Evolutionary conservation across 257 asterid species (phyloP).

Genomic region (Solanum piurae): DNA sequence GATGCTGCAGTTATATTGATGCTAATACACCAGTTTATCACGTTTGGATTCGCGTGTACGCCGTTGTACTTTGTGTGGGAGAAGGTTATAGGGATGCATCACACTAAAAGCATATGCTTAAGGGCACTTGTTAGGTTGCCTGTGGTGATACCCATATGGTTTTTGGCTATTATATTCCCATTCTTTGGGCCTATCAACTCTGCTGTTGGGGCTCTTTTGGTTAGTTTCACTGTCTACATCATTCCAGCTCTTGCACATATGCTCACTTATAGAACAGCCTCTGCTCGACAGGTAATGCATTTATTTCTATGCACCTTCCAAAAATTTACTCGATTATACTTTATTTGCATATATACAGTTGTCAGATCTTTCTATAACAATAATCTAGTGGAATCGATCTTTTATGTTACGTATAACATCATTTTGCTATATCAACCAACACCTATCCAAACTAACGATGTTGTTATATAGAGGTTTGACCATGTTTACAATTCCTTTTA

Average conservation of each 20-base stretch:
- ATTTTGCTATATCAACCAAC: not conserved
- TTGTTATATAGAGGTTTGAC: not conserved
- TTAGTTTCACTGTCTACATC: slow-evolving; percentile 89
- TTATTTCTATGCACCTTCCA: not conserved
- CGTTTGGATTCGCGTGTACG: slow-evolving; percentile 90
- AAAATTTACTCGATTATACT: not conserved
- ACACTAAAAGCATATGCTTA: slow-evolving; percentile 61
- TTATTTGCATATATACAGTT: not conserved
- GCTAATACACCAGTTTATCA: slow-evolving; percentile 94
- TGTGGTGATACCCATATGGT: slow-evolving; percentile 89
- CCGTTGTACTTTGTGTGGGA: slow-evolving; percentile 97
- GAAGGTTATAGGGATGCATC: slow-evolving; percentile 95
- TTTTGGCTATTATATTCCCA: slow-evolving; percentile 86
- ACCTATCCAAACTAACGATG: not conserved
- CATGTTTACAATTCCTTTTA: not conserved
- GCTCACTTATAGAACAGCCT: slow-evolving; percentile 66
- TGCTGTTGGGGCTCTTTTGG: slow-evolving; percentile 87
- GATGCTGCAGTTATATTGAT: slow-evolving; percentile 81
- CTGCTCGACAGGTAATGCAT: slow-evolving; percentile 64
- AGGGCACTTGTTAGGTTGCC: slow-evolving; percentile 87
- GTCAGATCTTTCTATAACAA: not conserved
- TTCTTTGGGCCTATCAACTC: slow-evolving; percentile 93
- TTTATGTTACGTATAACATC: not conserved
- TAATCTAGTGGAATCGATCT: not conserved
- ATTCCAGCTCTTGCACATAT: slow-evolving; percentile 89